Conservation (phyloP, 345 rosid species). For the Microthlaspi erraticum region DNA sequence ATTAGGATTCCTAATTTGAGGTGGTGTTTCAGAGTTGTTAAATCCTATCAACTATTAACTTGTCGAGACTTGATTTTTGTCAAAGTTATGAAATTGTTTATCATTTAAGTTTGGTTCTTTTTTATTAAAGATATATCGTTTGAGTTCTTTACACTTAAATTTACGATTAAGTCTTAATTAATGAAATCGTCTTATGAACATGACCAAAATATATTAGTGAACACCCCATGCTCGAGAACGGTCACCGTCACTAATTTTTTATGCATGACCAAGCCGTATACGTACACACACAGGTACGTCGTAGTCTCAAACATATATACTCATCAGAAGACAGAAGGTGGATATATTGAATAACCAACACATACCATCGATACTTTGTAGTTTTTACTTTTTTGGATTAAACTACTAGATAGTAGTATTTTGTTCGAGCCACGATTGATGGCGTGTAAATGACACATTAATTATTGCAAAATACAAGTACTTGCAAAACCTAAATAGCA, state of each 20-base stretch:
- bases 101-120: too few species aligned
- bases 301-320: slow-evolving; percentile 18
- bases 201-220: background rate
- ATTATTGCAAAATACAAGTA: background rate
- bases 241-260: slow-evolving; percentile 22
- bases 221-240: background rate
- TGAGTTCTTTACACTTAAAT: too few species aligned
- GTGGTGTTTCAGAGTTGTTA: too few species aligned
- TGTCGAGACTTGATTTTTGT: too few species aligned
- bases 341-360: slow-evolving; percentile 36
- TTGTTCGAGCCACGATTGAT: slow-evolving; percentile 1
- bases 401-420: background rate
- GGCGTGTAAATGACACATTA: too few species aligned
- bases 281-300: slow-evolving; percentile 9
- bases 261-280: slow-evolving; percentile 34
- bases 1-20: too few species aligned
- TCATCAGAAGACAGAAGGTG: slow-evolving; percentile 6
- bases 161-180: too few species aligned
- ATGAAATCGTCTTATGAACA: too few species aligned
- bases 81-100: too few species aligned
- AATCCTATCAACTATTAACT: too few species aligned
- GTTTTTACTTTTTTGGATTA: background rate
- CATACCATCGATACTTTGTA: slow-evolving; percentile 21
- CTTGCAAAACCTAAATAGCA: background rate
- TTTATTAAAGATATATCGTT: too few species aligned